These are phyloP conservation scores for Kurtzmaniella quercitrusa DNA, from an alignment of 1,139 yeast genomes.

Conservation along the genomic window DNA sequence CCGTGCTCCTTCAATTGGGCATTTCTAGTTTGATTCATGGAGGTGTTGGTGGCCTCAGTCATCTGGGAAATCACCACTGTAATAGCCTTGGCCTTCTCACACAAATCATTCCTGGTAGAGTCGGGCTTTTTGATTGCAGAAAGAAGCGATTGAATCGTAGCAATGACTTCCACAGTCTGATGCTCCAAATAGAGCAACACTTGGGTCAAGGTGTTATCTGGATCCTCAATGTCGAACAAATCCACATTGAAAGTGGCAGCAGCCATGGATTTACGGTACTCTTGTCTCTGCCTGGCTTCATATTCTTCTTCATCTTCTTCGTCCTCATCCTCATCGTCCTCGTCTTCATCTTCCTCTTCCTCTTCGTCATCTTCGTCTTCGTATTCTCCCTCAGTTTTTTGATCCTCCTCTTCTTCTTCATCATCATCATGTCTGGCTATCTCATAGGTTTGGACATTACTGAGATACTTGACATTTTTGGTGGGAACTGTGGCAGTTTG, in stretches of 20 bases:
- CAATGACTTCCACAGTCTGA: constrained; percentile 88
- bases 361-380: constrained; percentile 10
- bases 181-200: constrained; percentile 84
- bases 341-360: constrained; percentile 15
- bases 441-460: constrained; percentile 3
- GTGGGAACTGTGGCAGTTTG: neutral
- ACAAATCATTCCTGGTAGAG: constrained; percentile 70
- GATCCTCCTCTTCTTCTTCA: constrained; percentile 5
- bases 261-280: constrained; percentile 47
- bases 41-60: constrained; percentile 84
- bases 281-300: constrained; percentile 43
- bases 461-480: constrained; percentile 14
- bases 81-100: constrained; percentile 70
- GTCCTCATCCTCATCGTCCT: constrained; percentile 11
- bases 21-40: constrained; percentile 87
- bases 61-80: constrained; percentile 75
- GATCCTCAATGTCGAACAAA: constrained; percentile 76
- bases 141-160: constrained; percentile 80
- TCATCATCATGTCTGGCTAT: neutral
- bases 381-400: constrained; percentile 9
- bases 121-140: constrained; percentile 73
- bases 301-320: constrained; percentile 22
- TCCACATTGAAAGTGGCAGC: constrained; percentile 63
- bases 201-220: constrained; percentile 83
- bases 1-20: constrained; percentile 86